Evolutionary conservation across 192 early-diverging fungal genomes (phyloP).

Genomic region (Martensiomyces pterosporus): DNA sequence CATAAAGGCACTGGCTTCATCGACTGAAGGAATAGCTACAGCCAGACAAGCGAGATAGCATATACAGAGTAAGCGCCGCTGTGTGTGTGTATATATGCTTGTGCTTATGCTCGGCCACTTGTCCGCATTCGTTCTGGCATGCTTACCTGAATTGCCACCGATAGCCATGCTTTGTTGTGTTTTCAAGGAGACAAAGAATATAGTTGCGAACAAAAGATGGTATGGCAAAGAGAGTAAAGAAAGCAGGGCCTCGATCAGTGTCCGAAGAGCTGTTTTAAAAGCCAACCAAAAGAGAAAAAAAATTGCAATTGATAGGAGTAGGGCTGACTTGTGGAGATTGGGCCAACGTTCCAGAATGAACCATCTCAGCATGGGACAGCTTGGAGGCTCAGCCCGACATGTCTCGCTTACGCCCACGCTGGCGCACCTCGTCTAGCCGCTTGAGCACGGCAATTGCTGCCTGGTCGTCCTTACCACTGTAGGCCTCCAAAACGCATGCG

Average conservation of each 20-base stretch:
- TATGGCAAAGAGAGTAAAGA: too few relatives aligned
- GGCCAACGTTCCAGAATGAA: too few relatives aligned
- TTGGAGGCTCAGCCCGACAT: conserved; percentile 83
- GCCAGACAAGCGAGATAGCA: background rate
- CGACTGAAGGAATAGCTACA: conserved; percentile 14
- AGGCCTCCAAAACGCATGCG: conserved; percentile 64
- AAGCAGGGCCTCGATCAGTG: too few relatives aligned
- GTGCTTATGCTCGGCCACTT: too few relatives aligned
- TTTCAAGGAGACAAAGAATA: too few relatives aligned
- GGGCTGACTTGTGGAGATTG: too few relatives aligned
- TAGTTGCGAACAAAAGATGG: too few relatives aligned
- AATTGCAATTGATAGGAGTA: too few relatives aligned
- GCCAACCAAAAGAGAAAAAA: conserved; percentile 1
- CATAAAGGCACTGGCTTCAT: conserved; percentile 26
- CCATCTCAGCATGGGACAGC: too few relatives aligned
- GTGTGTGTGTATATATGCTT: too few relatives aligned
- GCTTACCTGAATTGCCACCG: conserved; percentile 6
- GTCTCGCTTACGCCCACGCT: conserved; percentile 77
- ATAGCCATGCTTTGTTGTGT: conserved; percentile 18
- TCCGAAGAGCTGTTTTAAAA: background rate
- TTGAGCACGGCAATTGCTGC: conserved; percentile 60
- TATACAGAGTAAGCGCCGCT: too few relatives aligned
- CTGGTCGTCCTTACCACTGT: conserved; percentile 55
- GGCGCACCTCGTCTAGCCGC: conserved; percentile 73
- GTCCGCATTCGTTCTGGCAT: background rate